Evolutionary conservation across 2,329 filamentous ascomycete species (phyloP).

Genomic region (Alternaria solani): DNA sequence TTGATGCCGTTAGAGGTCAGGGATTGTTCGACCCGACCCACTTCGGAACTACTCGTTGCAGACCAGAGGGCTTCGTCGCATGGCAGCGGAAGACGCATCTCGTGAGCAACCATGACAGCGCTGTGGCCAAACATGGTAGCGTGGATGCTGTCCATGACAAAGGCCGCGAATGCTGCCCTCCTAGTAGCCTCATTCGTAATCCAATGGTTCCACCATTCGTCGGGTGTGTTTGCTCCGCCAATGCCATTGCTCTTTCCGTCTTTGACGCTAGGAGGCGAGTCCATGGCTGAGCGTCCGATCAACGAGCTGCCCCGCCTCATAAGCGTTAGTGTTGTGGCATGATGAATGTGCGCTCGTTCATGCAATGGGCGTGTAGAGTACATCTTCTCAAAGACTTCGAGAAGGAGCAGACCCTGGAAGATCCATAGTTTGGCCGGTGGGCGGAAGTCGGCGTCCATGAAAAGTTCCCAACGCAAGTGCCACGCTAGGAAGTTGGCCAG

Average conservation of each 20-base stretch:
- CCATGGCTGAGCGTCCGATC: slow-evolving; percentile 82
- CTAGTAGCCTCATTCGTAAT: slow-evolving; percentile 92
- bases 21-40: slow-evolving; percentile 81
- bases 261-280: slow-evolving; percentile 79
- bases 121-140: slow-evolving; percentile 98
- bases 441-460: slow-evolving; percentile 87
- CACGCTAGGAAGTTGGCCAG: slow-evolving; percentile 90
- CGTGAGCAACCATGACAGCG: slow-evolving; percentile 95
- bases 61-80: slow-evolving; percentile 95
- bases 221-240: slow-evolving; percentile 71
- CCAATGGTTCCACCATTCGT: slow-evolving; percentile 97
- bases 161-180: slow-evolving; percentile 89
- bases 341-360: slow-evolving; percentile 94
- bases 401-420: slow-evolving; percentile 86
- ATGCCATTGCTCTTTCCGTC: slow-evolving; percentile 63
- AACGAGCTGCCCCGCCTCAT: slow-evolving; percentile 94
- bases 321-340: slow-evolving; percentile 91
- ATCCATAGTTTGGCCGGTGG: slow-evolving; percentile 96
- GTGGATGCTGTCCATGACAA: slow-evolving; percentile 94
- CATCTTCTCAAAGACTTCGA: slow-evolving; percentile 98
- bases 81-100: slow-evolving; percentile 88
- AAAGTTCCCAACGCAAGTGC: slow-evolving; percentile 95
- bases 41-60: slow-evolving; percentile 85
- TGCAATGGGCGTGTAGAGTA: slow-evolving; percentile 91
- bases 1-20: slow-evolving; percentile 83